Conservation (phyloP, 2,329 filamentous ascomycete species). For the Talaromyces funiculosus region DNA sequence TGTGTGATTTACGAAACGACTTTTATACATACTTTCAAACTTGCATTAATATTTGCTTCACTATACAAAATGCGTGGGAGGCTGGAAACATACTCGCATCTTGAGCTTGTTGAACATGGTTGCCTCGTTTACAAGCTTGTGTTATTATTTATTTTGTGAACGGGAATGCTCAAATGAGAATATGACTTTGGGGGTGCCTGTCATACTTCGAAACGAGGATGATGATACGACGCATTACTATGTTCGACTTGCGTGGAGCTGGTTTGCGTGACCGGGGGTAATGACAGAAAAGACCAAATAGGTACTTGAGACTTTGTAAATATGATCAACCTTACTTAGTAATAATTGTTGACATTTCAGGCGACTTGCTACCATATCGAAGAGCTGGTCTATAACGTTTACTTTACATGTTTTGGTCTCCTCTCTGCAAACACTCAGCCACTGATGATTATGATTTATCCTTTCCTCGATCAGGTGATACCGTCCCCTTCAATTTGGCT, state of each 20-base stretch:
- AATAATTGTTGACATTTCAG: not conserved
- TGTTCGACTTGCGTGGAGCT: not conserved
- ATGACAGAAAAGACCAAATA: not conserved
- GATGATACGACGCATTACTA: not conserved
- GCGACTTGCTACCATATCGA: not conserved
- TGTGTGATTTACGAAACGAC: slow-evolving; percentile 1
- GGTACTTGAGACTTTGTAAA: not conserved
- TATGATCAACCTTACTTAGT: not conserved
- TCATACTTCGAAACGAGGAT: not conserved
- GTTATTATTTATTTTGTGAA: not conserved
- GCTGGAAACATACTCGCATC: not conserved
- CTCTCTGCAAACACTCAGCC: not conserved
- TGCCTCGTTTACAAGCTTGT: not conserved
- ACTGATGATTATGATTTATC: not conserved
- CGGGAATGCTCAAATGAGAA: not conserved
- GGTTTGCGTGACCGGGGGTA: not conserved
- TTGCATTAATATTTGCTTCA: slow-evolving; percentile 8
- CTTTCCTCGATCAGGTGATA: slow-evolving; percentile 32
- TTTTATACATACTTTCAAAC: slow-evolving; percentile 8
- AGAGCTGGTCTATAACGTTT: not conserved
- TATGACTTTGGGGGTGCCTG: not conserved
- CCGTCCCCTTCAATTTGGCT: slow-evolving; percentile 49
- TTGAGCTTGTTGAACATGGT: not conserved
- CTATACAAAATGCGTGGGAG: not conserved
- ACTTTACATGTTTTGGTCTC: not conserved